Conservation (phyloP, 768 basidiomycete genomes). For the Hemileccinum rubropunctum region DNA sequence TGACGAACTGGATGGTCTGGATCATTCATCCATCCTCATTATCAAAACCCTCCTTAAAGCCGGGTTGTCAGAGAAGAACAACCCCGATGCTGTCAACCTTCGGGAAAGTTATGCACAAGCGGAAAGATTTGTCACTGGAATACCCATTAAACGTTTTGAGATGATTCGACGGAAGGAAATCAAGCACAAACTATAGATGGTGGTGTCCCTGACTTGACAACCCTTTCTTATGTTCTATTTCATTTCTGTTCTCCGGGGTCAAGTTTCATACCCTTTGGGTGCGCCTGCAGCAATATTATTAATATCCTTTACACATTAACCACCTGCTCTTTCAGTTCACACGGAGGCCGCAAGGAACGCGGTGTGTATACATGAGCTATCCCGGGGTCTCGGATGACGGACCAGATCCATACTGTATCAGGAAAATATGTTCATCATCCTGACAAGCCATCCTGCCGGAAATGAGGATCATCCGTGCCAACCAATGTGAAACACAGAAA, state of each 20-base stretch:
- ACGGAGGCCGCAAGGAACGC: not conserved
- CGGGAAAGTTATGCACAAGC: constrained; percentile 74
- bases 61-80: constrained; percentile 59
- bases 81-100: constrained; percentile 61
- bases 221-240: no score
- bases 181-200: constrained; percentile 54
- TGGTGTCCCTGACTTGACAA: no score
- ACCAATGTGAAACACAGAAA: constrained; percentile 13
- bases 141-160: constrained; percentile 51
- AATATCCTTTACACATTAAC: not conserved
- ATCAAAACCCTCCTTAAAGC: constrained; percentile 54
- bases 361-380: not conserved
- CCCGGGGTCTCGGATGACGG: not conserved
- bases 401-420: not conserved
- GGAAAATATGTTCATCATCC: not conserved
- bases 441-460: not conserved
- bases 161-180: constrained; percentile 63
- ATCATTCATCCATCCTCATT: constrained; percentile 49
- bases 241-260: not conserved
- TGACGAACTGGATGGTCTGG: constrained; percentile 56
- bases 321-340: not conserved
- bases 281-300: not conserved
- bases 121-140: constrained; percentile 57
- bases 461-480: constrained; percentile 22
- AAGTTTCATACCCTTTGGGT: not conserved